Percentiles rank a stretch among this genome's conserved stretches.
Evolutionary conservation across 2,329 filamentous ascomycete species (phyloP).

Genomic region (Phoma sp.): DNA sequence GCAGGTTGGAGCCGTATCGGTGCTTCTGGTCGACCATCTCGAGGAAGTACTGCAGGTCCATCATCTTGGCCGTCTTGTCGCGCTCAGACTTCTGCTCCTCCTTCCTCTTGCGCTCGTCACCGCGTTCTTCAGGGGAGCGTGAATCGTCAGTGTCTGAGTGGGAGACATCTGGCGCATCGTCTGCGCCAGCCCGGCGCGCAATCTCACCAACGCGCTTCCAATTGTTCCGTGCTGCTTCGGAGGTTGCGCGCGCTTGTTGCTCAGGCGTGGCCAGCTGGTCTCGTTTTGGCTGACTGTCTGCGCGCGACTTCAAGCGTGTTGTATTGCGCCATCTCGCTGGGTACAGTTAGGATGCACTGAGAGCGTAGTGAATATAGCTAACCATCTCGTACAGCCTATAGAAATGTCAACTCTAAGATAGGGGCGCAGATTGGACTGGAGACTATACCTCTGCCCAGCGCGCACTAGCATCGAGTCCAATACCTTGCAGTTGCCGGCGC

Average conservation of each 20-base stretch:
- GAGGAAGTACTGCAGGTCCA: constrained; percentile 84
- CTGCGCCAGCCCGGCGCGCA: constrained; percentile 72
- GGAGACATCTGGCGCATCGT: constrained; percentile 61
- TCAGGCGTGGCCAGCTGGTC: constrained; percentile 29
- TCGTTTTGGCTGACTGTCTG: constrained; percentile 37
- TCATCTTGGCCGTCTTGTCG: constrained; percentile 73
- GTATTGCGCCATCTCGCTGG: constrained; percentile 60
- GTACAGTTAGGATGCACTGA: constrained; percentile 34
- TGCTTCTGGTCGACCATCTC: constrained; percentile 89
- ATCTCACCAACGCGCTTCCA: constrained; percentile 79
- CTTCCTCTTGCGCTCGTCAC: constrained; percentile 44
- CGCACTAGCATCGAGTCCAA: constrained; percentile 70
- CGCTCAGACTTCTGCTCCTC: constrained; percentile 62
- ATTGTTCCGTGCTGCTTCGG: constrained; percentile 64
- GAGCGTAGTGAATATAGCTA: constrained; percentile 25
- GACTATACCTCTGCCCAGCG: constrained; percentile 69
- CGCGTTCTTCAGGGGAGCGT: constrained; percentile 41
- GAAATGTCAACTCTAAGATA: constrained; percentile 2
- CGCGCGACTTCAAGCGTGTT: constrained; percentile 54
- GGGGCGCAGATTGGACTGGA: background rate
- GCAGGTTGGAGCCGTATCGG: constrained; percentile 82
- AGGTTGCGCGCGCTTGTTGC: constrained; percentile 35
- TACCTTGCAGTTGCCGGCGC: constrained; percentile 72
- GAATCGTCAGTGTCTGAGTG: constrained; percentile 53
- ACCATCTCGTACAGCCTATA: constrained; percentile 59